A percentile compares a stretch with the other conserved stretches of the same genome.
Evolutionary conservation across 2,329 filamentous ascomycete species (phyloP).

Genomic region (Penicillium frequentans): DNA sequence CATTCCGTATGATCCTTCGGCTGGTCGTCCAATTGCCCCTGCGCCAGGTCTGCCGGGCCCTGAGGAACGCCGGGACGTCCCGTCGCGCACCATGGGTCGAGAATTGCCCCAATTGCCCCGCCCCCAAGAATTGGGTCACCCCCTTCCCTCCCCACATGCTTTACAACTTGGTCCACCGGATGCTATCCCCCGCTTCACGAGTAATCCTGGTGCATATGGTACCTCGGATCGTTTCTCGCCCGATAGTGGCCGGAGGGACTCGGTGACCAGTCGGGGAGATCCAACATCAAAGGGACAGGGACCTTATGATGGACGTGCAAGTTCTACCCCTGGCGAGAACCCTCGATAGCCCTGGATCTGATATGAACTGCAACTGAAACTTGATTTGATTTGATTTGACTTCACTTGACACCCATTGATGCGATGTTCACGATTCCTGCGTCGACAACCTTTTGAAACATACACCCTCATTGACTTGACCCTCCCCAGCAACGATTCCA

Average conservation of each 20-base stretch:
- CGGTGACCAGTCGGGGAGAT: slow-evolving; percentile 22
- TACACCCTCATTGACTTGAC: background rate
- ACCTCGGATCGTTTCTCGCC: slow-evolving; percentile 24
- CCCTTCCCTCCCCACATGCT: slow-evolving; percentile 30
- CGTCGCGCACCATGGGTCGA: slow-evolving; percentile 20
- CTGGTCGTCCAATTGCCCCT: slow-evolving; percentile 14
- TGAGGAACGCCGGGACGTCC: slow-evolving; percentile 23
- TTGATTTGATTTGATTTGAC: background rate
- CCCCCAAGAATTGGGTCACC: slow-evolving; percentile 19
- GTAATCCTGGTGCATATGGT: slow-evolving; percentile 19
- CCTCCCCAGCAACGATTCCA: slow-evolving; percentile 8
- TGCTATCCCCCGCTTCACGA: slow-evolving; percentile 25
- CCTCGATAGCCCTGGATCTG: background rate
- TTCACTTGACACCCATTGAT: background rate
- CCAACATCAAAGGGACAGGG: slow-evolving; percentile 17
- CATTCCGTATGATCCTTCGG: slow-evolving; percentile 21
- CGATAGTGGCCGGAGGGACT: slow-evolving; percentile 28
- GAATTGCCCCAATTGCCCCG: slow-evolving; percentile 30
- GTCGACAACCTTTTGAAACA: background rate
- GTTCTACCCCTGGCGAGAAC: slow-evolving; percentile 19
- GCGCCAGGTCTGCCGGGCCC: slow-evolving; percentile 7
- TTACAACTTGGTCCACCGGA: slow-evolving; percentile 31
- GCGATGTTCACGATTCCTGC: background rate
- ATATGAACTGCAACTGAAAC: background rate
- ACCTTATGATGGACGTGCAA: slow-evolving; percentile 21